Percentiles rank a stretch among this genome's conserved stretches.
Evolutionary conservation across 2,329 filamentous ascomycete genomes (phyloP).

Genomic region (Fusarium temperatum): DNA sequence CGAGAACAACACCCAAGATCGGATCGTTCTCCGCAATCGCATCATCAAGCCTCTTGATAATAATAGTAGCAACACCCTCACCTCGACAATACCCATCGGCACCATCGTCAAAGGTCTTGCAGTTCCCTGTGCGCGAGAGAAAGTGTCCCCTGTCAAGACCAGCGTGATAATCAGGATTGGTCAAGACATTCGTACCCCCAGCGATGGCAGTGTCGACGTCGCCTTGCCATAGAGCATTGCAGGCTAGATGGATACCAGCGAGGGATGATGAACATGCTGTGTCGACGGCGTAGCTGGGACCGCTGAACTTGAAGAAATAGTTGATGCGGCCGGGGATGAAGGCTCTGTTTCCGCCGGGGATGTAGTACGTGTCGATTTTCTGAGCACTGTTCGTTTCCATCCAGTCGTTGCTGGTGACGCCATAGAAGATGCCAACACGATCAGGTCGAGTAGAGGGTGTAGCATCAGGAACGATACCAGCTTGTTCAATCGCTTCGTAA

Average conservation of each 20-base stretch:
- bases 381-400: constrained; percentile 79
- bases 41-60: constrained; percentile 61
- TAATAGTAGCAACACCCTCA: constrained; percentile 57
- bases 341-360: constrained; percentile 55
- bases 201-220: constrained; percentile 85
- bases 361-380: constrained; percentile 67
- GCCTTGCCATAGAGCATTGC: constrained; percentile 73
- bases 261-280: constrained; percentile 82
- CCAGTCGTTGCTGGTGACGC: constrained; percentile 81
- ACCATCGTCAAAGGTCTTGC: constrained; percentile 63
- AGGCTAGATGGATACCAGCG: constrained; percentile 74
- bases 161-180: constrained; percentile 72
- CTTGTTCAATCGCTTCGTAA: constrained; percentile 75
- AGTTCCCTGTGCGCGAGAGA: constrained; percentile 57
- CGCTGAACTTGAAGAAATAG: constrained; percentile 81
- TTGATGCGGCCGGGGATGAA: constrained; percentile 71
- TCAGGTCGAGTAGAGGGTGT: constrained; percentile 66
- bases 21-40: constrained; percentile 67
- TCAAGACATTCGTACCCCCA: constrained; percentile 76
- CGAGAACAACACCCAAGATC: constrained; percentile 70
- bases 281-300: constrained; percentile 76
- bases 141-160: constrained; percentile 73
- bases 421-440: constrained; percentile 78
- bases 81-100: constrained; percentile 68
- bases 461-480: constrained; percentile 70